Base-by-base conservation (phyloP, 2,329 filamentous ascomycete species). In the Sphaceloma murrayae region DNA sequence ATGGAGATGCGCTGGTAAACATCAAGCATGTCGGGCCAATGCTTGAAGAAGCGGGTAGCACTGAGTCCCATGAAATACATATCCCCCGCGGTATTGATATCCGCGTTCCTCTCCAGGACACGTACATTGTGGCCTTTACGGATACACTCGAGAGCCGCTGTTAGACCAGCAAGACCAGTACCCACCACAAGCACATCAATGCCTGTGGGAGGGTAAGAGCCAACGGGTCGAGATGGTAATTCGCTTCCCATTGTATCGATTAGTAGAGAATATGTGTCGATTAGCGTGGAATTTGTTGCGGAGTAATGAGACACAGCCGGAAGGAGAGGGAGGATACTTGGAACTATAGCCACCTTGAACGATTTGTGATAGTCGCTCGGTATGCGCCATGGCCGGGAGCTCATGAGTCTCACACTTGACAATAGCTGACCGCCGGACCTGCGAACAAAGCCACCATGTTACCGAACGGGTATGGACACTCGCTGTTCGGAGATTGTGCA, bases 31-130 rank as follows among this genome's bases (percentile, higher is more conserved):
- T 73, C 68, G 7, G 71, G 70, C 70, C 71, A 74, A 48, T 74
- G 69, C 55, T 68, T 70, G 55, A 75, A 67, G 58, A 74, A 74
- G 27, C 63, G 65, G 33, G 69, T 75, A 16, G 72, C 72, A 34
- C 68, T 72, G 16, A 75, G 63, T 7, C 72, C 70, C 68, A 77
- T 75, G 55, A 75, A 75, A 59, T 73, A 75, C 69, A 75, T 75
- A 57, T 77, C 73, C 72, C 70, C 71, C 45, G 67, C 64, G 9
- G 69, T 72, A 57, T 72, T 74, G 56, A 73, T 72, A 34, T 63
- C 60, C 10, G 60, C 54, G 46, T 69, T 68, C 13, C 56, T 51
- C 53, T 58, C 56, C 13, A 58, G 49, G 14, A 58, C 53, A 10
- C 51, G 53, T 14, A 58, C 56, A 49, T 50, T 56, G 50, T 58